Conservation (phyloP, 2,329 filamentous ascomycete species). For the Monosporascus sp. region DNA sequence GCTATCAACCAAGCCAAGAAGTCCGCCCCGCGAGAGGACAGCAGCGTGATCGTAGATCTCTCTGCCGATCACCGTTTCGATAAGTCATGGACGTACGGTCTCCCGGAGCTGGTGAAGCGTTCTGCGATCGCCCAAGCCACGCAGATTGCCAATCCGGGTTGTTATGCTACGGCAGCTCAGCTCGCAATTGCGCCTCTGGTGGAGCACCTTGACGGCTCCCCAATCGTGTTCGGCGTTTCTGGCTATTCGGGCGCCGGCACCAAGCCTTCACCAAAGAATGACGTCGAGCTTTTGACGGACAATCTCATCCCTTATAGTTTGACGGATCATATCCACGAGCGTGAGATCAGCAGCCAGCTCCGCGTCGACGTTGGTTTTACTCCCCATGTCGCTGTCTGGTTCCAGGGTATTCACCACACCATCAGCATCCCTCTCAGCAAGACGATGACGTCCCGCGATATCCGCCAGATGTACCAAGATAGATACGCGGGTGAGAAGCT, state of each 20-base stretch:
- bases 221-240: slow-evolving; percentile 83
- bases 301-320: slow-evolving; percentile 89
- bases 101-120: slow-evolving; percentile 79
- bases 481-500: slow-evolving; percentile 94
- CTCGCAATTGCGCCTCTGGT: slow-evolving; percentile 81
- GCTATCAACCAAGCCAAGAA: slow-evolving; percentile 70
- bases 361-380: slow-evolving; percentile 74
- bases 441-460: slow-evolving; percentile 83
- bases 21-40: slow-evolving; percentile 38
- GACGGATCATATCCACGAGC: slow-evolving; percentile 93
- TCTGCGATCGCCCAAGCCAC: slow-evolving; percentile 71
- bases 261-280: slow-evolving; percentile 91
- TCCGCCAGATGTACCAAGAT: slow-evolving; percentile 92
- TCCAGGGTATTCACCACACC: slow-evolving; percentile 89
- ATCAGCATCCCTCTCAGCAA: slow-evolving; percentile 85
- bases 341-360: slow-evolving; percentile 77
- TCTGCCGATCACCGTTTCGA: slow-evolving; percentile 97
- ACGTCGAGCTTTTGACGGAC: slow-evolving; percentile 73
- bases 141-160: slow-evolving; percentile 88
- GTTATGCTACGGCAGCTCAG: slow-evolving; percentile 91
- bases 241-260: slow-evolving; percentile 95
- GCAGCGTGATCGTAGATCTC: slow-evolving; percentile 81
- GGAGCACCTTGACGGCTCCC: slow-evolving; percentile 68
- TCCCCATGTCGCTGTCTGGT: slow-evolving; percentile 94
- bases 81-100: slow-evolving; percentile 77